Conservation (phyloP, 2,329 filamentous ascomycete species). For the Hypoxylon sp. region DNA sequence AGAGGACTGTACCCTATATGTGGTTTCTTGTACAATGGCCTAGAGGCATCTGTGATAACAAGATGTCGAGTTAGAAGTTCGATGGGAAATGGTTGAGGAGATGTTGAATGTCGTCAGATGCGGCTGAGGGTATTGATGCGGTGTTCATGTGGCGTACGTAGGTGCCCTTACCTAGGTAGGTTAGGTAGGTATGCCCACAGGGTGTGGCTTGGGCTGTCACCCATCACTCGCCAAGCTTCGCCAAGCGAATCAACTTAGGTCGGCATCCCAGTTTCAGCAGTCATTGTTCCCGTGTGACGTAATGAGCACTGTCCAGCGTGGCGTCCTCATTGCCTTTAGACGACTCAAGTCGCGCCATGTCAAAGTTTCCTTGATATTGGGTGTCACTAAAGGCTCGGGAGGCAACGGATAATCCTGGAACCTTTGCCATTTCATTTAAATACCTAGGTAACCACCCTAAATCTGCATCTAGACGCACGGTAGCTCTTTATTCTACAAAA, state of each 20-base stretch:
- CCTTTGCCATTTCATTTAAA: constrained; percentile 24
- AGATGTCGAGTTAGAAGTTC: not conserved
- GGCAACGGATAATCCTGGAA: constrained; percentile 10
- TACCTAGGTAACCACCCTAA: not conserved
- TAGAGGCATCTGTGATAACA: not conserved
- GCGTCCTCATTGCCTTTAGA: constrained; percentile 6
- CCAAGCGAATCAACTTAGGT: constrained; percentile 13
- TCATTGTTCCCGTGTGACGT: constrained; percentile 22
- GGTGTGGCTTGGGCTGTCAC: not conserved
- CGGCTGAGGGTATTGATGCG: not conserved
- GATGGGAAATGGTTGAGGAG: not conserved
- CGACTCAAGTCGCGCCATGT: constrained; percentile 4
- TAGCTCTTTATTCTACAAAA: not conserved
- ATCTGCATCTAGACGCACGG: not conserved
- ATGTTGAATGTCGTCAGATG: constrained; percentile 1
- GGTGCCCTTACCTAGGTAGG: not conserved
- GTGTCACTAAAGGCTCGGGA: not conserved
- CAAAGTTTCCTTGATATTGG: constrained; percentile 16
- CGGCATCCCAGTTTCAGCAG: constrained; percentile 23
- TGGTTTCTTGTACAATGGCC: not conserved
- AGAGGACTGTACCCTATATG: not conserved
- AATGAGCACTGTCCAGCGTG: constrained; percentile 9
- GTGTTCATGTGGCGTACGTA: constrained; percentile 7
- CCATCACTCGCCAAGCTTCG: constrained; percentile 9
- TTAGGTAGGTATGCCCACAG: not conserved